Conservation (phyloP, 306 rosid genomes). For the Gillenia trifoliata region DNA sequence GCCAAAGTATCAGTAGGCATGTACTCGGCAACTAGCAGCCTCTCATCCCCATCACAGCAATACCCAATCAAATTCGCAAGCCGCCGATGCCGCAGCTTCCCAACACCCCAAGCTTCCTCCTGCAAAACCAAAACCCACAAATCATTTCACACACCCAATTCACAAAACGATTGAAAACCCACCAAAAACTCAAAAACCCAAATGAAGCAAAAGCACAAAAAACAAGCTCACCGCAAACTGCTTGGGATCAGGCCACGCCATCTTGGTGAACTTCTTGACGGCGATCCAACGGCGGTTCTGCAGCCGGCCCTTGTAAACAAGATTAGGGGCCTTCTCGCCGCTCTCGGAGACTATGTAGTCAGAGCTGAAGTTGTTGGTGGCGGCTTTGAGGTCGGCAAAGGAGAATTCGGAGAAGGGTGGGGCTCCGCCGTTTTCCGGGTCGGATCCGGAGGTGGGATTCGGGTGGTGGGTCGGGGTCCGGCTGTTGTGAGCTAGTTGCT, state of each 20-base stretch:
- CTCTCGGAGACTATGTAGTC: conserved; percentile 85
- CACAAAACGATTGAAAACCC: neutral
- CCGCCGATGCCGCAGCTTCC: conserved; percentile 70
- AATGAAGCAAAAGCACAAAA: neutral
- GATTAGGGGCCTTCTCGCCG: conserved; percentile 84
- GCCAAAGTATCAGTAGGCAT: conserved; percentile 99
- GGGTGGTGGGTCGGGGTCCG: conserved; percentile 18
- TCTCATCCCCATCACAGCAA: conserved; percentile 94
- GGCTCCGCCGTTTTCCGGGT: conserved; percentile 25
- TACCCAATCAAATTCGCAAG: conserved; percentile 90
- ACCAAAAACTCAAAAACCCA: neutral
- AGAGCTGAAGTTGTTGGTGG: conserved; percentile 80
- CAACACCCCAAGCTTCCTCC: conserved; percentile 94
- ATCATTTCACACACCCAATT: conserved; percentile 5
- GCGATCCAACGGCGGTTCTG: conserved; percentile 81
- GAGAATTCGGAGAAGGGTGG: conserved; percentile 71
- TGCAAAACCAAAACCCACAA: conserved; percentile 16
- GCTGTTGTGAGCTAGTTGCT: conserved; percentile 18
- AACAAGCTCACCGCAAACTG: conserved; percentile 55
- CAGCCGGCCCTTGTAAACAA: conserved; percentile 81
- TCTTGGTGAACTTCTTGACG: conserved; percentile 84
- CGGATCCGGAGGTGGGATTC: conserved; percentile 26
- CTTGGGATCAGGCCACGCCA: conserved; percentile 96
- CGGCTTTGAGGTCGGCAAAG: conserved; percentile 63
- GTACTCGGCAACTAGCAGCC: conserved; percentile 93